Base-by-base conservation (phyloP, 2,329 filamentous ascomycete species). In the Pseudocercospora fuligena region DNA sequence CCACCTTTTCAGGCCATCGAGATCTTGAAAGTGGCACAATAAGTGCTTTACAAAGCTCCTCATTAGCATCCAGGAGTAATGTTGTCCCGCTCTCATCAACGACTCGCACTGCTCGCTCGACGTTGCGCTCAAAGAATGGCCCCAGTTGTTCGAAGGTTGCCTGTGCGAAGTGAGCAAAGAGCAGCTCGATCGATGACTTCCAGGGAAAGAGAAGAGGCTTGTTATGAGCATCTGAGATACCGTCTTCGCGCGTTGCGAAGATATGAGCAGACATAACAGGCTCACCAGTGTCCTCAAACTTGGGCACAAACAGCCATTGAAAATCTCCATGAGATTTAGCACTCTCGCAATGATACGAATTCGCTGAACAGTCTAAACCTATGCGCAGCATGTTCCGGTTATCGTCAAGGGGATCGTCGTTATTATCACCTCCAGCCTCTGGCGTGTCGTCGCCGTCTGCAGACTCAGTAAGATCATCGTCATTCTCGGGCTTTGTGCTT, bases 111-210 rank as follows among this genome's bases (percentile, higher is more conserved):
- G 21, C 46, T 5, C 63, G 40, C 19, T 49, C 47, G n/a, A 61
- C 29, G 11, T 46, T 25, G 40, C 47, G 43, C 9, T 33, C 46
- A 47, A 65, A 61, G 36, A 65, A 65, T 9, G 31, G 57, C 23
- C 31, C 58, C 7, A 65, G 25, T n/a, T 65, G 63, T 14, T 60
- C 63, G n/a, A 65, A 65, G 23, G 54, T 46, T 8, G 63, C 57
- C 31, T 61, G 46, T 5, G 58, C 63, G 43, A 65, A 65, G 27
- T 65, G 63, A 7, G 63, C 63, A 14, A 65, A 65, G 19, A 61
- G 25, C 2, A 65, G 33, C 23, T 65, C 57, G 63, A 61, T 65
- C 4, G 63, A 65, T 31, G 46, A 53, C 33, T 60, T 65, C 63
- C 56, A 60, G 1, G 63, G 58, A 2, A 58, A 23, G 9, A 58